Base-by-base conservation (phyloP, 2,329 filamentous ascomycete genomes). In the Aspergillus ibericus region DNA sequence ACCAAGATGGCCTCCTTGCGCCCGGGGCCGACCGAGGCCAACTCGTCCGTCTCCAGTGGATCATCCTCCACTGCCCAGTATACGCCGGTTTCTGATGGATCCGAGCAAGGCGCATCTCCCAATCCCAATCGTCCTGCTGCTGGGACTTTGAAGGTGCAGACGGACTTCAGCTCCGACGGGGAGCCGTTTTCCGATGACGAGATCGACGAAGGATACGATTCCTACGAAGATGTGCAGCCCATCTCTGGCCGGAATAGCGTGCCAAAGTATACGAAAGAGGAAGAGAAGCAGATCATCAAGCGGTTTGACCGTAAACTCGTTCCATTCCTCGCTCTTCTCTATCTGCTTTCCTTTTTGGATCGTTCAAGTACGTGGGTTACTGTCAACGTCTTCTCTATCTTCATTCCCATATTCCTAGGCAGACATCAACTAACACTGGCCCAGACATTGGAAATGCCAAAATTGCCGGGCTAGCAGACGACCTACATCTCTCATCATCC, bases 331-430 rank as follows among this genome's bases (percentile, higher is more conserved):
- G 89, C 91, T 10, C 72, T 93, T 59, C 81, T 96, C 12, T 97
- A 95, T 72, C 84, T 96, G 81, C 80, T 96, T 61, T 89, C 88
- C 62, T 96, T 96, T 71, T 77, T 96, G 64, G 92, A 96, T 74
- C 83, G 92, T 64, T 93, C 90, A 16, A 96, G 91, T 92, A 79
- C 62, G 82, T 78, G 58, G 22, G 4, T 32, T 22, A 12, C 18
- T 25, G n/a, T 5, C 22, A 18, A 25, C 18, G 12, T 13, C 10
- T 48, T 27, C 29, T 25, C 5, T 48, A 32, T 20, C 13, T 4
- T 18, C 13, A n/a, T 10, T 12, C 22, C 25, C 15, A 36, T 20
- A 10, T 49, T 42, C 6, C 20, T 22, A 18, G 22, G 29, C n/a
- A 16, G 22, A 4, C 13, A 34, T 13, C 29, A 29, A 16, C 59